Percentiles rank a stretch among this genome's conserved stretches.
phyloP scores from a whole-genome alignment of 345 rosid species.

The Brassica incana region DNA sequence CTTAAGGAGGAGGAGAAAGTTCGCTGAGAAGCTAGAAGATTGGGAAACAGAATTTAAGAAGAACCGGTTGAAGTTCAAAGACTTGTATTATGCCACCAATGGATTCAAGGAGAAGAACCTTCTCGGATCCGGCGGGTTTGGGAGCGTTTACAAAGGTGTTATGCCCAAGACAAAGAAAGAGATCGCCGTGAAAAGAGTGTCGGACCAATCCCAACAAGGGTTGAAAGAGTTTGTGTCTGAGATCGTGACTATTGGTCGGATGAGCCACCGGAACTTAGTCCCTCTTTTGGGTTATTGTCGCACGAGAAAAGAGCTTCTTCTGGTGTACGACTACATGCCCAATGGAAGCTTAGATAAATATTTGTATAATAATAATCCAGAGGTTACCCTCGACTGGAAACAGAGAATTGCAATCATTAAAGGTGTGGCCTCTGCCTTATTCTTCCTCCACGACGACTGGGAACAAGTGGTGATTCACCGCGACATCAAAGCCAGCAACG shows the following conservation, averaged over 20 bases:
- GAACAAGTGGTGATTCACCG: neutral
- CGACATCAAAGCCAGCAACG: neutral
- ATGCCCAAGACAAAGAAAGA: conserved; percentile 1
- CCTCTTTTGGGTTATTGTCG: neutral
- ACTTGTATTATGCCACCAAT: conserved; percentile 67
- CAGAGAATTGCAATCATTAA: conserved; percentile 67
- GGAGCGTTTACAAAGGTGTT: neutral
- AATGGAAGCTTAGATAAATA: conserved; percentile 29
- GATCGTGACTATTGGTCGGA: conserved; percentile 76
- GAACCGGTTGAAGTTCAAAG: conserved; percentile 62
- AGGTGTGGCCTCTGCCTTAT: conserved; percentile 31
- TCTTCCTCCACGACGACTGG: neutral
- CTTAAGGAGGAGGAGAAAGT: neutral
- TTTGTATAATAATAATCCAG: conserved; percentile 55
- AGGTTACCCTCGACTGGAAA: conserved; percentile 61
- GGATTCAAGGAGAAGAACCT: conserved; percentile 45
- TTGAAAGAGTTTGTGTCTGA: conserved; percentile 84
- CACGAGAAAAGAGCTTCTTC: neutral
- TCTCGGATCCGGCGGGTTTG: neutral
- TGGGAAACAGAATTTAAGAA: conserved; percentile 82
- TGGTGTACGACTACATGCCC: neutral
- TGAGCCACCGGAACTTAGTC: neutral
- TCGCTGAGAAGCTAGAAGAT: conserved; percentile 60
- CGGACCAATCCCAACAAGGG: conserved; percentile 80
- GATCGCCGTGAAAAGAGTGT: conserved; percentile 78